Base-by-base conservation (phyloP, 108 stramenopile genomes). In the Asterionellopsis glacialis region DNA sequence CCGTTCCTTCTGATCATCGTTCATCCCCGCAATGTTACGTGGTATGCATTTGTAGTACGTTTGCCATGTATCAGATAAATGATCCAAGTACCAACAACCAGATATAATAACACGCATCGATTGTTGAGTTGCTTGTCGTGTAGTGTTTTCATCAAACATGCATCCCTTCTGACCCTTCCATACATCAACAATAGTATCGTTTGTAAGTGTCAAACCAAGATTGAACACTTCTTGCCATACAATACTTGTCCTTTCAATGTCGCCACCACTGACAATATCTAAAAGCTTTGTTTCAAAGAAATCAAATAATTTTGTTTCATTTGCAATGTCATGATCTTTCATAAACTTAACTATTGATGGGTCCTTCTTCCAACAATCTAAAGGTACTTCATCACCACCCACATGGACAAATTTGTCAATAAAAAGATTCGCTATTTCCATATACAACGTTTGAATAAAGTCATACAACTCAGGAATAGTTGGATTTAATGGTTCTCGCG, bases 151-250 rank as follows among this genome's bases (percentile, higher is more conserved):
- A 47, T 73, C 67, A 51, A 70, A 65, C 7, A 33, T 2, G 33
- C 33, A 33, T 33, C 33, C 33, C 19, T 47, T 2, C 4, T 47
- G 18, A 13, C 67, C 63, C 58, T 85, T 77, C 84, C 84, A 83
- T 21, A 72, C 80, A 52, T 82, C 70, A 21, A 91, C 45, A 28
- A 75, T 77, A 11, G 77, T 73, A 19, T 41, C 47, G 21, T 68
- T 55, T 11, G 63, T 59, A 21, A 75, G 47, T 19, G 57, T 63
- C 59, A 71, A 33, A 21, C 69, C 76, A 9, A 77, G 52, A 47
- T 85, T 61, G 42, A 73, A 85, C 1, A 91, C 75, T 59, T 91
- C 90, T 42, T 77, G 72, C 90, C 90, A 91, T 9, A 72, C 78
- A 44, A 91, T 74, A 1, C 77, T 73, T 13, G 49, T 67, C 24